Evolutionary conservation across 208 protist genomes (phyloP).

Genomic region (Leishmania guyanensis): DNA sequence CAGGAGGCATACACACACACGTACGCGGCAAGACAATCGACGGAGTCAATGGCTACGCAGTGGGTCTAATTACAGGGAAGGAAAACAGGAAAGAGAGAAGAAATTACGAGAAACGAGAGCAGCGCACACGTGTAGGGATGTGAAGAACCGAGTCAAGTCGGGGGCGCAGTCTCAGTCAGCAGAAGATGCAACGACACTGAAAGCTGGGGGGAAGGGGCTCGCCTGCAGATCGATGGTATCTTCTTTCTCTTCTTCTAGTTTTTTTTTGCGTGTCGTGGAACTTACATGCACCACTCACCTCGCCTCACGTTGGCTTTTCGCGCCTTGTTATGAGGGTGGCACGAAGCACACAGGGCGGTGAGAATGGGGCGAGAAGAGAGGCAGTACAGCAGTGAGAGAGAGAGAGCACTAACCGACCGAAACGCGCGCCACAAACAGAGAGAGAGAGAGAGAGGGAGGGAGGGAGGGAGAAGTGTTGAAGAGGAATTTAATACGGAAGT

Average conservation of each 20-base stretch:
- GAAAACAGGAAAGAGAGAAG: not conserved
- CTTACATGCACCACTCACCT: not conserved
- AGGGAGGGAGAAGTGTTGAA: not conserved
- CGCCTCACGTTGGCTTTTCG: not conserved
- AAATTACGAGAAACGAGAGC: not conserved
- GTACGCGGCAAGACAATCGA: not conserved
- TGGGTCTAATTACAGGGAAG: not conserved
- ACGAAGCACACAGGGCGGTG: not conserved
- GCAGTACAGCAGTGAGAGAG: not conserved
- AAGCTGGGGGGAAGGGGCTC: not conserved
- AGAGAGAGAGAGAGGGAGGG: too few species aligned
- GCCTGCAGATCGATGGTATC: not conserved
- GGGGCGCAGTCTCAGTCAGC: not conserved
- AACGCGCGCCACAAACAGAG: not conserved
- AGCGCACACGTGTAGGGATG: not conserved
- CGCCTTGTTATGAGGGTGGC: not conserved
- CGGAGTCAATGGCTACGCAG: not conserved
- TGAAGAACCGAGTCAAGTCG: not conserved
- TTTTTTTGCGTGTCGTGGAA: not conserved
- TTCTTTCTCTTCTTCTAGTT: not conserved
- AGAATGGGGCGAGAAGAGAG: not conserved
- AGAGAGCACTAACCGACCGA: not conserved
- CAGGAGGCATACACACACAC: not conserved
- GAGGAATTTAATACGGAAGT: not conserved
- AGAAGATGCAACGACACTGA: not conserved